phyloP scores from a whole-genome alignment of 1,284 basidiomycete species.

The Trichosporon sp. region DNA sequence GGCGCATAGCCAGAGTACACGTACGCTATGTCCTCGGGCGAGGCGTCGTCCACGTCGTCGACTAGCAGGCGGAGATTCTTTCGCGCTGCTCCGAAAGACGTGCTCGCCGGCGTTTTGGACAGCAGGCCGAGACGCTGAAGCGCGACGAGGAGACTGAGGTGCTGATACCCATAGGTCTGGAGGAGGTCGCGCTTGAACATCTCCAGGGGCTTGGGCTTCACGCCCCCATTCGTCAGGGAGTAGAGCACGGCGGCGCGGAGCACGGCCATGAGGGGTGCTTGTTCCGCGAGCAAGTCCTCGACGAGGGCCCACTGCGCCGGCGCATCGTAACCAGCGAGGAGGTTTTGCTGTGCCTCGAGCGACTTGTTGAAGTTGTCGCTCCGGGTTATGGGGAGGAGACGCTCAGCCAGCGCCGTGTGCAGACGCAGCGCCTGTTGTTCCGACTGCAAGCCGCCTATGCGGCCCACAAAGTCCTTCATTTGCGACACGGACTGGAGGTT shows the following conservation, averaged over 20 bases:
- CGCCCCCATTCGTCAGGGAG: slow-evolving; percentile 77
- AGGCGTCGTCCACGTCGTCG: slow-evolving; percentile 72
- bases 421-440: slow-evolving; percentile 87
- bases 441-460: slow-evolving; percentile 83
- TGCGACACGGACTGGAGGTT: slow-evolving; percentile 81
- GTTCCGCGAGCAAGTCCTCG: slow-evolving; percentile 83
- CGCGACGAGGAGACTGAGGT: slow-evolving; percentile 79
- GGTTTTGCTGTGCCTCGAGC: slow-evolving; percentile 94
- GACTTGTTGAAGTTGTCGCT: slow-evolving; percentile 89
- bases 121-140: slow-evolving; percentile 73
- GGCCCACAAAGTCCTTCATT: slow-evolving; percentile 92
- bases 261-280: slow-evolving; percentile 74
- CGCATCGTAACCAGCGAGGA: slow-evolving; percentile 85
- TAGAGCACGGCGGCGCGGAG: slow-evolving; percentile 82
- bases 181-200: slow-evolving; percentile 87
- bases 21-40: slow-evolving; percentile 89
- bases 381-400: slow-evolving; percentile 78
- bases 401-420: slow-evolving; percentile 91
- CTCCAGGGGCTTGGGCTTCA: slow-evolving; percentile 85
- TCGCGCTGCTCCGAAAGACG: slow-evolving; percentile 70
- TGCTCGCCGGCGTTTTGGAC: slow-evolving; percentile 46
- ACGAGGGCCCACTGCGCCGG: slow-evolving; percentile 74
- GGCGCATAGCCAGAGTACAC: slow-evolving; percentile 98
- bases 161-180: slow-evolving; percentile 92
- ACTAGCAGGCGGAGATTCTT: slow-evolving; percentile 88